These are phyloP conservation scores for Ramalina intermedia DNA, from an alignment of 495 filamentous ascomycete genomes.

Conservation along the genomic window DNA sequence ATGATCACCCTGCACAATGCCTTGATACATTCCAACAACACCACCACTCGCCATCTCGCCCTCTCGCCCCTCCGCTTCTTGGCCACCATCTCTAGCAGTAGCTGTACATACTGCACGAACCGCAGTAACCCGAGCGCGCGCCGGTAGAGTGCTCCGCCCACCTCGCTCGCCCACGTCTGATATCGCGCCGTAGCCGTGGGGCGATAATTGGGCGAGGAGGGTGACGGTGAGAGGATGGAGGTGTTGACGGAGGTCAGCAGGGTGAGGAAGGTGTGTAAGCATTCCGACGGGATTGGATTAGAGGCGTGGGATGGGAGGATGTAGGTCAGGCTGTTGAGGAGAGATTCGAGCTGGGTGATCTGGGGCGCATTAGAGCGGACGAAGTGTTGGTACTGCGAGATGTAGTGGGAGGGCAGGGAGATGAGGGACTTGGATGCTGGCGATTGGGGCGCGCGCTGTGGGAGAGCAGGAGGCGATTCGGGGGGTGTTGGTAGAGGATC, in stretches of 20 bases:
- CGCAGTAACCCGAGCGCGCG: conserved; percentile 56
- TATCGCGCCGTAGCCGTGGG: conserved; percentile 1
- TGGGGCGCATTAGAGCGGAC: conserved; percentile 87
- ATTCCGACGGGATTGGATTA: conserved; percentile 87
- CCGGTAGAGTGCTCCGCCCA: conserved; percentile 62
- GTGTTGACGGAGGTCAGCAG: conserved; percentile 92
- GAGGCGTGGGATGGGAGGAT: conserved; percentile 91
- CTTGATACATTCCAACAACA: conserved; percentile 74
- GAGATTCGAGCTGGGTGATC: conserved; percentile 85
- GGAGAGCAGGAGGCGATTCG: neutral
- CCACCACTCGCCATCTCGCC: conserved; percentile 76
- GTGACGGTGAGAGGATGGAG: conserved; percentile 60
- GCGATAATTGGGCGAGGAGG: conserved; percentile 13
- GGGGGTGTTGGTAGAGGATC: neutral
- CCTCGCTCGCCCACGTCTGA: conserved; percentile 39
- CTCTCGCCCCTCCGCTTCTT: conserved; percentile 69
- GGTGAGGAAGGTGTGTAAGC: conserved; percentile 74
- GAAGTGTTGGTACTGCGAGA: conserved; percentile 74
- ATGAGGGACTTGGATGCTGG: neutral
- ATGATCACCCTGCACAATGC: conserved; percentile 74
- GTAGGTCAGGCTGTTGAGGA: conserved; percentile 79
- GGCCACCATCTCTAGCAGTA: conserved; percentile 75
- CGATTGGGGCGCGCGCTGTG: neutral
- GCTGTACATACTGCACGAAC: conserved; percentile 83
- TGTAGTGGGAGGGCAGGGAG: conserved; percentile 52